A percentile compares a stretch with the other conserved stretches of the same genome.
phyloP scores from a whole-genome alignment of 345 rosid genomes.

The Durio zibethinus region DNA sequence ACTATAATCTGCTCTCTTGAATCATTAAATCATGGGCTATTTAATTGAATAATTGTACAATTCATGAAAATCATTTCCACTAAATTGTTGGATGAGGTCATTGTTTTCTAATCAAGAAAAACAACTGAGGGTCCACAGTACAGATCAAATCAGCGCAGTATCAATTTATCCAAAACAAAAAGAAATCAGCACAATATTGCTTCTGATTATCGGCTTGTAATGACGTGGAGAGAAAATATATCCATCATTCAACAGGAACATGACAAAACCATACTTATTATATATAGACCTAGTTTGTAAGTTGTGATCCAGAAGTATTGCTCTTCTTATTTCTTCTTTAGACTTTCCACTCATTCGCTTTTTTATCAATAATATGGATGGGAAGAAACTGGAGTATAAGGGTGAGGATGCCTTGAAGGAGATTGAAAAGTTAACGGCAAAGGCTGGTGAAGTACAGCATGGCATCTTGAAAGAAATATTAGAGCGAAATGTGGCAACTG shows the following conservation, averaged over 20 bases:
- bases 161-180: conserved; percentile 3
- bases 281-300: conserved; percentile 25
- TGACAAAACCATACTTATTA: background rate
- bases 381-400: conserved; percentile 53
- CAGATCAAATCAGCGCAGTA: conserved; percentile 25
- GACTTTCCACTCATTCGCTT: background rate
- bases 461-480: conserved; percentile 47
- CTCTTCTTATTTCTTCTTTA: background rate
- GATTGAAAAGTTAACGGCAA: conserved; percentile 49
- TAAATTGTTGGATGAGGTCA: background rate
- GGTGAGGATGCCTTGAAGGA: conserved; percentile 54
- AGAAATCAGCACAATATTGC: background rate
- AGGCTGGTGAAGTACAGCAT: conserved; percentile 47
- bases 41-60: background rate
- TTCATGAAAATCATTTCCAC: background rate
- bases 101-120: conserved; percentile 14
- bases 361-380: conserved; percentile 37
- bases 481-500: conserved; percentile 40
- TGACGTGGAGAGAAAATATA: conserved; percentile 11
- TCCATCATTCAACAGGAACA: background rate
- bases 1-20: background rate
- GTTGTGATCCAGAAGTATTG: background rate
- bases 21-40: background rate
- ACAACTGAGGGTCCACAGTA: conserved; percentile 28
- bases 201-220: conserved; percentile 22